Evolutionary conservation across 2,329 filamentous ascomycete genomes (phyloP).

Genomic region (Lachnellula hyalina): DNA sequence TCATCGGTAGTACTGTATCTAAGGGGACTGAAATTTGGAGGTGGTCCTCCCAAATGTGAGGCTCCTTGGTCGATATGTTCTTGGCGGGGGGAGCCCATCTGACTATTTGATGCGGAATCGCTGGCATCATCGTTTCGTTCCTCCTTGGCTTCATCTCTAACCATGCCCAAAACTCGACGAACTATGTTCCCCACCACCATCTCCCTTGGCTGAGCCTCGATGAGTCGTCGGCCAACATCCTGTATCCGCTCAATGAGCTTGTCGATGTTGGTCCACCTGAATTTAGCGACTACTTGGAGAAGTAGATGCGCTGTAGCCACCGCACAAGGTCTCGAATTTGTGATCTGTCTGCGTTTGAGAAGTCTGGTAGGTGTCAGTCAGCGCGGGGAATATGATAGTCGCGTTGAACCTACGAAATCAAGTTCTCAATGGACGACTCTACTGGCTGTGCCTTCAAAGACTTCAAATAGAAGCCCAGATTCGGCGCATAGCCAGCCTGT

Average conservation of each 20-base stretch:
- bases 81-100: constrained; percentile 25
- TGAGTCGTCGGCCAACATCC: constrained; percentile 69
- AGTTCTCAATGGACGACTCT: constrained; percentile 76
- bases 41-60: constrained; percentile 5
- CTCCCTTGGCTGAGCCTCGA: constrained; percentile 74
- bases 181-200: constrained; percentile 93
- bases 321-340: constrained; percentile 80
- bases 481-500: constrained; percentile 56
- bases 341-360: constrained; percentile 86
- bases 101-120: constrained; percentile 28
- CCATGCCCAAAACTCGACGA: constrained; percentile 79
- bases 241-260: constrained; percentile 77
- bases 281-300: constrained; percentile 76
- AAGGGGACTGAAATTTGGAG: constrained; percentile 21
- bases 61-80: constrained; percentile 16
- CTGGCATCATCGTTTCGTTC: constrained; percentile 56
- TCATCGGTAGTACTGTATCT: constrained; percentile 25
- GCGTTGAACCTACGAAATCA: constrained; percentile 59
- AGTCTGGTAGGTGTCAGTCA: constrained; percentile 43
- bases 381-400: constrained; percentile 11
- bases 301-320: constrained; percentile 87
- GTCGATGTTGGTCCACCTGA: constrained; percentile 70
- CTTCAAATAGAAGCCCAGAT: constrained; percentile 72
- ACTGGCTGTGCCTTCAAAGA: constrained; percentile 70
- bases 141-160: constrained; percentile 85